Percentiles rank a stretch among this genome's conserved stretches.
phyloP scores from a whole-genome alignment of 306 rosid genomes.

The Cajanus cajan region DNA sequence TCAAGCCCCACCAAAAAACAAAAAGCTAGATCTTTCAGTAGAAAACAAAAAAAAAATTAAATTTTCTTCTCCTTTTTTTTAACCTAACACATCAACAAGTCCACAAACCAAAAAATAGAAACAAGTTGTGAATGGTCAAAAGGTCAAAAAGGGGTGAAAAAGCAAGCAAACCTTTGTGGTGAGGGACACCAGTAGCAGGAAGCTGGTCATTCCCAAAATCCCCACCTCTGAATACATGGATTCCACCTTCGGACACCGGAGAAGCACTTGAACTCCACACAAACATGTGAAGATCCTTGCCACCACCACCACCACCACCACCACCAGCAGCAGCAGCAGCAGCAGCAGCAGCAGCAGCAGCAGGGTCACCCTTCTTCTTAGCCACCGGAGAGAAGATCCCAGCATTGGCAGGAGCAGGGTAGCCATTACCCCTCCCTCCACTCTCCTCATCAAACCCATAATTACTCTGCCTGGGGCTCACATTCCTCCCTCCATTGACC shows the following conservation, averaged over 20 bases:
- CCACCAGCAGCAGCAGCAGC: too few species aligned
- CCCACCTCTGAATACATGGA: slow-evolving; percentile 81
- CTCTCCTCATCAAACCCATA: slow-evolving; percentile 71
- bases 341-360: too few species aligned
- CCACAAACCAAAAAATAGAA: too few species aligned
- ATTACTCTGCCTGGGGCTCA: slow-evolving; percentile 66
- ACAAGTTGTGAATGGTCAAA: too few species aligned
- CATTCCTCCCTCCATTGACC: slow-evolving; percentile 58
- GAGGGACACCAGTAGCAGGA: slow-evolving; percentile 49
- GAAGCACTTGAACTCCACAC: slow-evolving; percentile 95
- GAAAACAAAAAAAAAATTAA: too few species aligned
- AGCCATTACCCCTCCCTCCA: slow-evolving; percentile 40
- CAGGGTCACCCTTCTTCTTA: slow-evolving; percentile 40
- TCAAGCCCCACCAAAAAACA: too few species aligned
- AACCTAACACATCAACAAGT: too few species aligned
- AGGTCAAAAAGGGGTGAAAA: not conserved
- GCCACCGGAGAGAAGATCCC: slow-evolving; percentile 76
- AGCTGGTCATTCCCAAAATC: slow-evolving; percentile 56
- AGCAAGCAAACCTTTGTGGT: slow-evolving; percentile 57
- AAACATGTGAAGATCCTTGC: slow-evolving; percentile 81
- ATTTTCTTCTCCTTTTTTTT: too few species aligned
- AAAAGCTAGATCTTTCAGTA: too few species aligned
- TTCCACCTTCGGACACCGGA: slow-evolving; percentile 80
- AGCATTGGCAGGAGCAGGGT: slow-evolving; percentile 58
- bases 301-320: slow-evolving; percentile 24